A percentile compares a stretch with the other conserved stretches of the same genome.
phyloP scores from a whole-genome alignment of 768 basidiomycete genomes.

The Boletus reticulatus region DNA sequence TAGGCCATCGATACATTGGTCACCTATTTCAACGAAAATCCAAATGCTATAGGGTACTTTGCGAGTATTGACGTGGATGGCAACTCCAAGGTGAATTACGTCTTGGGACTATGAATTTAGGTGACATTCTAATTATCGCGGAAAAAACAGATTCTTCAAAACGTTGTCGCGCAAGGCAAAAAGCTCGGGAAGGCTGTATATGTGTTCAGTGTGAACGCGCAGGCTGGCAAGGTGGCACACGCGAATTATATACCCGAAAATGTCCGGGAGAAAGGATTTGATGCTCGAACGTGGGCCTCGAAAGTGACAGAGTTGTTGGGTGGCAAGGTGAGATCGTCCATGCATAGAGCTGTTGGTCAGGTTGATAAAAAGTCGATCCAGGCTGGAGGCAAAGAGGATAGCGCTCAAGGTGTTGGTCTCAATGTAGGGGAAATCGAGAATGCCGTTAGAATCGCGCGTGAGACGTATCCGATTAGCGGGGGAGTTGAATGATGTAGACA shows the following conservation, averaged over 20 bases:
- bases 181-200: conserved; percentile 83
- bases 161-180: conserved; percentile 72
- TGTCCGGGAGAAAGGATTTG: conserved; percentile 61
- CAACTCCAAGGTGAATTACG: conserved; percentile 69
- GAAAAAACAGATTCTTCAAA: conserved; percentile 62
- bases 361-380: conserved; percentile 29
- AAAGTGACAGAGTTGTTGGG: conserved; percentile 78
- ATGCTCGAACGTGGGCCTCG: conserved; percentile 87
- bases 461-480: conserved; percentile 34
- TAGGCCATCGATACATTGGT: conserved; percentile 71
- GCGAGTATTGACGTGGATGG: conserved; percentile 74
- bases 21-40: conserved; percentile 75
- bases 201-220: conserved; percentile 76
- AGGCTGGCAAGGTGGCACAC: conserved; percentile 77
- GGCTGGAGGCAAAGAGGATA: conserved; percentile 96
- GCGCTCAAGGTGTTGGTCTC: conserved; percentile 83
- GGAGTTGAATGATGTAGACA: neutral
- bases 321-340: conserved; percentile 70
- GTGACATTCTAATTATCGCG: neutral
- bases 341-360: neutral
- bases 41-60: conserved; percentile 67
- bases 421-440: conserved; percentile 61
- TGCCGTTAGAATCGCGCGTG: conserved; percentile 58
- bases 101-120: neutral
- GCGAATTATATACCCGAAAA: conserved; percentile 77